Evolutionary conservation across 495 filamentous ascomycete species (phyloP).

Genomic region (Lasiosphaeria miniovina): DNA sequence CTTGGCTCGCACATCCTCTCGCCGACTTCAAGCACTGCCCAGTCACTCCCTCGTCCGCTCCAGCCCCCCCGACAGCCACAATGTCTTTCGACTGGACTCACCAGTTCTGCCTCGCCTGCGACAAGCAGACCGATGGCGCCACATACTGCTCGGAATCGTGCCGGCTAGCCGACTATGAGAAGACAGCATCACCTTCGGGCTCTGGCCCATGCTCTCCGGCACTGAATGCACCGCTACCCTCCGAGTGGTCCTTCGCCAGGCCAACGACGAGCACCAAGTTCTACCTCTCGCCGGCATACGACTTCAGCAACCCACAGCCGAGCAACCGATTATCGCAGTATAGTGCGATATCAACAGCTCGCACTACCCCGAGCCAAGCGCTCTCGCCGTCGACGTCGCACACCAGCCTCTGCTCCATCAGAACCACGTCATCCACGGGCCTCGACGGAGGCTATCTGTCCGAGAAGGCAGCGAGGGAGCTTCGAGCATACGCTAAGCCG

Average conservation of each 20-base stretch:
- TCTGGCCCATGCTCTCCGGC: conserved; percentile 55
- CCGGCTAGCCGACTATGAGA: conserved; percentile 82
- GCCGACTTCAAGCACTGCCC: conserved; percentile 2
- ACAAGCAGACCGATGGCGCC: conserved; percentile 75
- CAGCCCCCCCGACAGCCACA: conserved; percentile 26
- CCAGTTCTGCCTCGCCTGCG: conserved; percentile 93
- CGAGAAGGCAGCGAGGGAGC: conserved; percentile 72
- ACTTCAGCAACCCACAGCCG: conserved; percentile 56
- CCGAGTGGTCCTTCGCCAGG: conserved; percentile 41
- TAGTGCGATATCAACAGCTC: conserved; percentile 26
- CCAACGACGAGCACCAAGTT: conserved; percentile 48
- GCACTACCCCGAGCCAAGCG: conserved; percentile 35
- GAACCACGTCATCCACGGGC: conserved; percentile 56
- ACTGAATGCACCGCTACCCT: conserved; percentile 37
- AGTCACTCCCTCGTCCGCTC: conserved; percentile 13
- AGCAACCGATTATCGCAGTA: conserved; percentile 13
- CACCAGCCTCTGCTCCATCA: conserved; percentile 77
- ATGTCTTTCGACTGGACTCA: conserved; percentile 78
- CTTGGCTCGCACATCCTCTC: conserved; percentile 13
- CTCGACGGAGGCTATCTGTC: conserved; percentile 59
- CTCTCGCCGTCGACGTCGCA: conserved; percentile 82
- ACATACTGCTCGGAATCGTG: conserved; percentile 94
- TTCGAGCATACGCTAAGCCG: conserved; percentile 79
- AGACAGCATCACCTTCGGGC: conserved; percentile 54
- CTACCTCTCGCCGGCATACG: conserved; percentile 67